Evolutionary conservation across 345 rosid genomes (phyloP).

Genomic region (Arabidopsis thaliana): DNA sequence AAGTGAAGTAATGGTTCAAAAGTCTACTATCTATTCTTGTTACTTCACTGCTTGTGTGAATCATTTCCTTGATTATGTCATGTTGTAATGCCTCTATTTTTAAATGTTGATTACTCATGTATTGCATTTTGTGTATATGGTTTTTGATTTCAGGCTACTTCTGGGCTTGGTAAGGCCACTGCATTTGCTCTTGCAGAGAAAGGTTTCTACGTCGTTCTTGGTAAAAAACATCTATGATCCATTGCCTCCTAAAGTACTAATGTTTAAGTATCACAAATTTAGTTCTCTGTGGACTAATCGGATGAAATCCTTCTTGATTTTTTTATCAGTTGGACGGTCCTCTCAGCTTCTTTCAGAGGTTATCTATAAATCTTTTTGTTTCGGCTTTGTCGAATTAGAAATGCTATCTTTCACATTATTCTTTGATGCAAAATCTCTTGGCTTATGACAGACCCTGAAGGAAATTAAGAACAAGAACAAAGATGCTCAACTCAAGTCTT

Average conservation of each 20-base stretch:
- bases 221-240: constrained; percentile 43
- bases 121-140: neutral
- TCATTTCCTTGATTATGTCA: constrained; percentile 8
- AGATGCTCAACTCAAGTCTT: constrained; percentile 66
- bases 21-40: neutral
- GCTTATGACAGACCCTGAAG: constrained; percentile 52
- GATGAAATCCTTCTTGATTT: constrained; percentile 27
- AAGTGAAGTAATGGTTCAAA: constrained; percentile 34
- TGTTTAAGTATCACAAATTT: neutral
- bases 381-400: neutral
- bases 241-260: neutral
- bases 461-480: constrained; percentile 55
- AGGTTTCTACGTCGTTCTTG: constrained; percentile 75
- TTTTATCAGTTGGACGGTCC: constrained; percentile 74
- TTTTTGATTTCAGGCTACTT: constrained; percentile 60
- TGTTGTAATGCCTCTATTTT: neutral
- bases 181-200: constrained; percentile 69
- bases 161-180: constrained; percentile 80
- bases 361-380: neutral
- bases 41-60: constrained; percentile 4
- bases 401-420: neutral
- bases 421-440: constrained; percentile 7
- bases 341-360: constrained; percentile 60
- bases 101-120: neutral
- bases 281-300: neutral